Evolutionary conservation across 345 rosid species (phyloP), one percentile per base, ranked within the genome.

Genomic region (Brassica carinata): DNA sequence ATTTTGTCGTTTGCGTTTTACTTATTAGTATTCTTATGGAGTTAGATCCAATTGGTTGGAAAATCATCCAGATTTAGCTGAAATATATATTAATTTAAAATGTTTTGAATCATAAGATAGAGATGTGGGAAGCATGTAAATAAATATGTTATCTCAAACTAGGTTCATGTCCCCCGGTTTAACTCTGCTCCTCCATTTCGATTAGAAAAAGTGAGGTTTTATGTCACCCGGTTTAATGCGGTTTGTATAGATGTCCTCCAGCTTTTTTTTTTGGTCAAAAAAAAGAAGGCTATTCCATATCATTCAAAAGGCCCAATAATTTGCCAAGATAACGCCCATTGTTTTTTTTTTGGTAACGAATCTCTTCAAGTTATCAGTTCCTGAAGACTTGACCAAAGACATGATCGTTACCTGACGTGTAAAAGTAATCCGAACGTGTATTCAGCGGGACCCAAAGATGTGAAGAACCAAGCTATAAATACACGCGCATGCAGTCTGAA

Each of bases 11-110:
- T 17, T 55, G 62, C 18, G 14, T 38, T 71, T 71, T 64, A 34
- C 67, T 69, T 80, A 23, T 70, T 81, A 18, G 31, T 38, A 64
- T 53, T 75, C 67, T 53, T 30, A 19, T 18, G 6, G 72, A 29
- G 63, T 75, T 80, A 70, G 72, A 64, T 29, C 53, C 76, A 64
- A 81, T 75, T 81, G 68, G 83, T 81, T 76, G 77, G 18, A 64
- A 75, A 75, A 75, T 57, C 80, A 81, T 76, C 34, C 30, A 55
- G 27, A 38, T 5, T 30, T 13, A 57, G 58, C 9, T 51, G 71
- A 17, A 34, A 14, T n/a, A 23, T 15, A 5, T 55, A 0, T 23
- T 23, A 23, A 23, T 15, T 45, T 14, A 13, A 62, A n/a, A 68
- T 59, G n/a, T 11, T 68, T 11, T 38, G 31, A 7, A 69, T 69